Percentiles rank a stretch among this genome's conserved stretches.
phyloP scores from a whole-genome alignment of 108 stramenopile genomes.

The Nannochloropsis granulata region DNA sequence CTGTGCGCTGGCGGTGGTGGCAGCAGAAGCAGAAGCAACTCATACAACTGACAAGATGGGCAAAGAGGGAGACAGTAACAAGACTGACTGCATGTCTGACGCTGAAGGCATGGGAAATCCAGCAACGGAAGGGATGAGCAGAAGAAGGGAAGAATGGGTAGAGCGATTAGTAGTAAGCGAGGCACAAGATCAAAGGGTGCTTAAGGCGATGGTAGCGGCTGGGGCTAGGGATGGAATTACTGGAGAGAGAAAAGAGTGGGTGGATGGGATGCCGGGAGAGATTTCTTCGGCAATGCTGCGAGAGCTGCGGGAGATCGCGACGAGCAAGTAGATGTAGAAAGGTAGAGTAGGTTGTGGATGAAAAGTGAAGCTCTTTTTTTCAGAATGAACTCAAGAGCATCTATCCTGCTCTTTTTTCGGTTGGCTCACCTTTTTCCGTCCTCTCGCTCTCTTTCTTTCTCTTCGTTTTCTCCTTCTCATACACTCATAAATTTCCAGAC shows the following conservation, averaged over 20 bases:
- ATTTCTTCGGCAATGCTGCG: background rate
- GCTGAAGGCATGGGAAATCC: too few relatives aligned
- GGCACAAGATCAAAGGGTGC: background rate
- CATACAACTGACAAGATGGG: background rate
- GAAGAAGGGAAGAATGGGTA: background rate
- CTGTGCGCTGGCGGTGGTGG: constrained; percentile 43
- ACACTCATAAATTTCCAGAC: too few relatives aligned
- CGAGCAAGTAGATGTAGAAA: background rate
- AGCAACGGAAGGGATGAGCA: background rate
- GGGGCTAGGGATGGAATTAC: constrained; percentile 20
- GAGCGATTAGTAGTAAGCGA: background rate
- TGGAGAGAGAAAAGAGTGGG: background rate
- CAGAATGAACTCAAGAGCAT: too few relatives aligned
- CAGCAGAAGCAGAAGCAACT: background rate
- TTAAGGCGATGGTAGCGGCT: background rate
- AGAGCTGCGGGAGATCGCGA: background rate
- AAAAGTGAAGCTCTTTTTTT: too few relatives aligned
- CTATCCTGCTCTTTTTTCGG: too few relatives aligned
- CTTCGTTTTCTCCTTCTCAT: too few relatives aligned
- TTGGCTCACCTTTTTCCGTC: too few relatives aligned
- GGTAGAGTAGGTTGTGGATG: background rate
- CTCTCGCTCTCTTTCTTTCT: too few relatives aligned
- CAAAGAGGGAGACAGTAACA: background rate
- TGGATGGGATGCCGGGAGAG: constrained; percentile 13
- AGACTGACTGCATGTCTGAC: background rate